These are phyloP conservation scores for Hortiboletus flavorubellus DNA, from an alignment of 768 basidiomycete species.

Conservation along the genomic window DNA sequence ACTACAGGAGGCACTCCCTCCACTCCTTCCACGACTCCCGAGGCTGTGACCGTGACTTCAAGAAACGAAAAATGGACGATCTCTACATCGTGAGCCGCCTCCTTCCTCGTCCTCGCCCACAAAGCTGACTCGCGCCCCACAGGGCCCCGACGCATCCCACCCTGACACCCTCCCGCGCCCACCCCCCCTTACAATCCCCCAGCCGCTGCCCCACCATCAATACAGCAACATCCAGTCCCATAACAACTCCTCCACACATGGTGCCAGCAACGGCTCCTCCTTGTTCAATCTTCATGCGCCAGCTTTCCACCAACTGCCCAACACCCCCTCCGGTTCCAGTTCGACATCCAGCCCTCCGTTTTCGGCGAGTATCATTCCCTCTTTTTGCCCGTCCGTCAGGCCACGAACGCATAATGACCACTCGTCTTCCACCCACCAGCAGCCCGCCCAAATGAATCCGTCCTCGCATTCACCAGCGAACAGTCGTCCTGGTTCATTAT, in stretches of 20 bases:
- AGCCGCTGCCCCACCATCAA: conserved; percentile 47
- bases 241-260: conserved; percentile 38
- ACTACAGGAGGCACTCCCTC: conserved; percentile 47
- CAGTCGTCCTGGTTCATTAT: conserved; percentile 43
- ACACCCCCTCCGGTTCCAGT: conserved; percentile 70
- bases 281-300: conserved; percentile 54
- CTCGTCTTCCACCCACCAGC: conserved; percentile 40
- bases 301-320: conserved; percentile 59
- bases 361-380: conserved; percentile 75
- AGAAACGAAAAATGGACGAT: conserved; percentile 60
- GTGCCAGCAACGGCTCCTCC: conserved; percentile 37
- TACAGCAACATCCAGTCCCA: conserved; percentile 43
- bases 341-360: conserved; percentile 76
- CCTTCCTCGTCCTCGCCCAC: background rate
- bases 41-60: conserved; percentile 54
- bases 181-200: conserved; percentile 63
- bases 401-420: conserved; percentile 55
- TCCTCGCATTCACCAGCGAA: conserved; percentile 48
- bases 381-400: conserved; percentile 27
- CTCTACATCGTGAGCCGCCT: conserved; percentile 47
- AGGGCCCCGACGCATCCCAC: conserved; percentile 50
- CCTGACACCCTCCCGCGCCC: conserved; percentile 35
- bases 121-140: background rate
- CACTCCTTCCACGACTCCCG: conserved; percentile 49
- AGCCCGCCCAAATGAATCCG: conserved; percentile 69